Base-by-base conservation (phyloP, 306 rosid species). In the Lithocarpus polystachyus region DNA sequence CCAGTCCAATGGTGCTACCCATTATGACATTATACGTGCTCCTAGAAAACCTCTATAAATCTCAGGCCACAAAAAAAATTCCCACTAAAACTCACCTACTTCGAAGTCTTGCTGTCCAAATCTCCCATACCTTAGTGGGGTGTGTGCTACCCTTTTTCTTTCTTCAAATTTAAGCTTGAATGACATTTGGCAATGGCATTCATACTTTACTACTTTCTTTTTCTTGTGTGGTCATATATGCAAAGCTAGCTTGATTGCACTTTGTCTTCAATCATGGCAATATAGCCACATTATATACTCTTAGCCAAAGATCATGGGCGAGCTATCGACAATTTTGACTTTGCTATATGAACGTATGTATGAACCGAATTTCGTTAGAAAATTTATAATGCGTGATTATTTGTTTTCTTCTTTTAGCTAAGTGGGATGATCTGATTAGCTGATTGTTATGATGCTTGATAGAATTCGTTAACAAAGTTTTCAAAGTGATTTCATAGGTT, bases 171-270 rank as follows among this genome's bases (percentile, higher is more conserved):
- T 76, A 76, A 65, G 60, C 77, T 54, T 74, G 24, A 59, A n/a
- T 40, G 86, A 87, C 90, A 83, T 61, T 67, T 89, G 90, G 84
- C 82, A 71, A 8, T 40, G 45, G 45, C 11, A 40, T 40, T 1
- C 10, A 19, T 51, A 37, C 3, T 67, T 3, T 23, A 2, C 11
- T 10, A 5, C 10, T 22, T 43, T 17, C 3, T 11, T 45, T 75
- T 48, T 69, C 48, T 56, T 75, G 24, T 24, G 29, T 62, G 72
- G 19, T 11, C 43, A 48, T 3, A 12, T 48, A 17, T 62, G 31
- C 52, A 13, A 5, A 19, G 56, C 37, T 69, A 69, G 75, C 75
- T 69, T 56, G 55, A 71, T 43, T 43, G 72, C 90, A 84, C 87
- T 82, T 51, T 55, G 24, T 29, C 62, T 55, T 67, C 76, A 75